Percentiles rank a stretch among this genome's conserved stretches.
phyloP scores from a whole-genome alignment of 2,329 filamentous ascomycete species.

The Incumbomyces delicatus region DNA sequence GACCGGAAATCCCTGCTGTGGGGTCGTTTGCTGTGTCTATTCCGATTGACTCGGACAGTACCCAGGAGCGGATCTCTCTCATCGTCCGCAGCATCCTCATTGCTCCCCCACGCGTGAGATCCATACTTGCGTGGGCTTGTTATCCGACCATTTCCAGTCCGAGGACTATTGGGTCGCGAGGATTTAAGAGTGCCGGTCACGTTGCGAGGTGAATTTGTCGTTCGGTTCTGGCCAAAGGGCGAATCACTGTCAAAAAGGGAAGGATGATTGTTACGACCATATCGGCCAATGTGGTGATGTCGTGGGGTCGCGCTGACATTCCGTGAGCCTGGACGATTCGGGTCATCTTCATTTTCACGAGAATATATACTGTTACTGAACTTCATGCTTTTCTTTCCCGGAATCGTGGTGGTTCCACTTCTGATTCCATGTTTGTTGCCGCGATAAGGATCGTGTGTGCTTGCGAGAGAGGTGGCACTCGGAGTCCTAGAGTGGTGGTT shows the following conservation, averaged over 20 bases:
- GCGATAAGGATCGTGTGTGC: constrained; percentile 37
- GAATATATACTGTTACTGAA: constrained; percentile 73
- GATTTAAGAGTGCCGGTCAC: constrained; percentile 41
- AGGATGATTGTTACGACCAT: constrained; percentile 61
- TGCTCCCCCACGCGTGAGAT: constrained; percentile 64
- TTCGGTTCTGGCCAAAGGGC: constrained; percentile 60
- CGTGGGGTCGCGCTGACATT: constrained; percentile 52
- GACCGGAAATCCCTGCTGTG: constrained; percentile 53
- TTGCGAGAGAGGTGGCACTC: constrained; percentile 69
- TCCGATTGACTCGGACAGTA: constrained; percentile 53
- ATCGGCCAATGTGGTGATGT: constrained; percentile 72
- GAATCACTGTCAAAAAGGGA: constrained; percentile 70
- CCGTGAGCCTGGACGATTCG: constrained; percentile 51
- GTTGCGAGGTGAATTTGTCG: constrained; percentile 51
- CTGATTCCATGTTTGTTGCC: constrained; percentile 56
- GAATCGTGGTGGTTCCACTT: constrained; percentile 53
- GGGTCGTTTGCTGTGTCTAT: constrained; percentile 46
- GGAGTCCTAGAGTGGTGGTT: constrained; percentile 90
- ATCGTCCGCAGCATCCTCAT: constrained; percentile 74
- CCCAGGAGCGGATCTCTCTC: constrained; percentile 75
- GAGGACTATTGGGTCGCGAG: constrained; percentile 61
- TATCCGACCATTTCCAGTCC: constrained; percentile 41
- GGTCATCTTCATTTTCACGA: constrained; percentile 53
- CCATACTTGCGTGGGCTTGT: constrained; percentile 47
- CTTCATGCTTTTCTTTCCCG: constrained; percentile 88